Evolutionary conservation across 2,329 filamentous ascomycete species (phyloP).

Genomic region (Thelonectria rubi): DNA sequence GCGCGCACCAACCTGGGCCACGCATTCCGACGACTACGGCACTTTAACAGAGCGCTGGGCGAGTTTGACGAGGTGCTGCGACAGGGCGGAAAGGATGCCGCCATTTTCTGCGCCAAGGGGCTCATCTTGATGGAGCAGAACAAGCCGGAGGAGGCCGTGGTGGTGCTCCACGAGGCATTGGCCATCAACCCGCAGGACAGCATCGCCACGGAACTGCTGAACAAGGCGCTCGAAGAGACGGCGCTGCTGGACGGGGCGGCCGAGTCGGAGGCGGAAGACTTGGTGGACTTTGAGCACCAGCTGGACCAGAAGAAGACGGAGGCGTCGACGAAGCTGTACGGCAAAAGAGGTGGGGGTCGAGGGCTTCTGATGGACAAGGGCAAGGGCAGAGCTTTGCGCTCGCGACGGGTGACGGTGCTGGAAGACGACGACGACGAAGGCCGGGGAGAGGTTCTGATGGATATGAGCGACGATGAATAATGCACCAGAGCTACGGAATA

Average conservation of each 20-base stretch:
- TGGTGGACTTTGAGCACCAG: conserved; percentile 62
- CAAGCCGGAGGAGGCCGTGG: conserved; percentile 78
- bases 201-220: conserved; percentile 80
- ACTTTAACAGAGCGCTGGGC: conserved; percentile 75
- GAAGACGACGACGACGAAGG: conserved; percentile 47
- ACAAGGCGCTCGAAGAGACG: conserved; percentile 74
- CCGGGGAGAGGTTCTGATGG: conserved; percentile 61
- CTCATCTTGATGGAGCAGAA: conserved; percentile 83
- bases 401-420: conserved; percentile 45
- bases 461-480: conserved; percentile 64
- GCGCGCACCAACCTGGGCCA: conserved; percentile 91
- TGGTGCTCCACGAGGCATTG: conserved; percentile 84
- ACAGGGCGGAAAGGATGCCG: conserved; percentile 80
- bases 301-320: conserved; percentile 58
- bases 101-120: conserved; percentile 83
- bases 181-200: conserved; percentile 82
- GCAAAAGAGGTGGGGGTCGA: conserved; percentile 34
- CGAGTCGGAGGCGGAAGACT: conserved; percentile 57
- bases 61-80: conserved; percentile 90
- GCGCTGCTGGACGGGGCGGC: conserved; percentile 56
- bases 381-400: conserved; percentile 54
- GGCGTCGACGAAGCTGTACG: conserved; percentile 51
- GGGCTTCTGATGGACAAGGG: conserved; percentile 51
- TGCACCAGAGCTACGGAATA: neutral
- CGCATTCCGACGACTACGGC: conserved; percentile 77